These are phyloP conservation scores for Debaryomycetaceae sp. DNA, from an alignment of 1,139 yeast genomes.

Conservation along the genomic window DNA sequence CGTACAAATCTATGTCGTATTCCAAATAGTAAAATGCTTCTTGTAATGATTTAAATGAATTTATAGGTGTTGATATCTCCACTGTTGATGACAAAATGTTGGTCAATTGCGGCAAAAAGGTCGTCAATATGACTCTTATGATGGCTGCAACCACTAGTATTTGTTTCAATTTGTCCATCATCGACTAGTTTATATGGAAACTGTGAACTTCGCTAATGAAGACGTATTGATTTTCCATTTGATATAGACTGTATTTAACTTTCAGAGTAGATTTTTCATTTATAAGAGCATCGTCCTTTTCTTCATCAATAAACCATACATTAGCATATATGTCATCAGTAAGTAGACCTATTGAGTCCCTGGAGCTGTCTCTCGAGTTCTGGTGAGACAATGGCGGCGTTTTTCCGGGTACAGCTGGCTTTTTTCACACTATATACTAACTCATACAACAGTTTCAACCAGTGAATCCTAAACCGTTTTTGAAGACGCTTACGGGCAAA, in stretches of 20 bases:
- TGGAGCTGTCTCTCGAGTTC: background rate
- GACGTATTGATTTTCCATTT: background rate
- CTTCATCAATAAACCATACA: background rate
- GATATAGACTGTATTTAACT: background rate
- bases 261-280: background rate
- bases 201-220: background rate
- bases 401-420: background rate
- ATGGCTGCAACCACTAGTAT: slow-evolving; percentile 29
- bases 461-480: slow-evolving; percentile 86
- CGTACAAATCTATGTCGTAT: slow-evolving; percentile 65
- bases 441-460: slow-evolving; percentile 54
- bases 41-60: slow-evolving; percentile 61
- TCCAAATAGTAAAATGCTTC: slow-evolving; percentile 75
- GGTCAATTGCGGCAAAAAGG: slow-evolving; percentile 30
- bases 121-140: slow-evolving; percentile 31
- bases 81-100: slow-evolving; percentile 39
- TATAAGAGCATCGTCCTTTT: background rate
- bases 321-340: slow-evolving; percentile 15
- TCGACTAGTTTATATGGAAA: background rate
- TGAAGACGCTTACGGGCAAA: slow-evolving; percentile 68
- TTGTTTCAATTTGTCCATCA: slow-evolving; percentile 20
- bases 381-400: too few species aligned
- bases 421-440: slow-evolving; percentile 9
- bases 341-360: slow-evolving; percentile 7
- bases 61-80: slow-evolving; percentile 76